Conservation (phyloP, 495 filamentous ascomycete genomes). For the Apodospora peruviana region DNA sequence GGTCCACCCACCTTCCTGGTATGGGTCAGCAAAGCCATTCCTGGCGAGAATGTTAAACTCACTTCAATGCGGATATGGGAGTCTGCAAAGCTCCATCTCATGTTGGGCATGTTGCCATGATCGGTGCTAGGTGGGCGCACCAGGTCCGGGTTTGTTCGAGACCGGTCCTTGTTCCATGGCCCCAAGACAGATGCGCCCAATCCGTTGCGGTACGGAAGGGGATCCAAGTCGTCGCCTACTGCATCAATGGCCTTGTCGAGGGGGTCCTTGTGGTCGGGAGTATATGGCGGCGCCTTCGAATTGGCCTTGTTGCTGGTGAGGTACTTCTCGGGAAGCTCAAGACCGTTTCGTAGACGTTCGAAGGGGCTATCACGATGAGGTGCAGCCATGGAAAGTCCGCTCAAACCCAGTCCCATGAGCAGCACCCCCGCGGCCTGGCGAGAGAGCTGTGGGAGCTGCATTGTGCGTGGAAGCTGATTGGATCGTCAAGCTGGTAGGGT, state of each 20-base stretch:
- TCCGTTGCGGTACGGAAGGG: constrained; percentile 61
- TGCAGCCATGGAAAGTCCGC: neutral
- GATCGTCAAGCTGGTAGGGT: no score
- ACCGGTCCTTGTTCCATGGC: constrained; percentile 58
- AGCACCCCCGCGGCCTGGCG: no score
- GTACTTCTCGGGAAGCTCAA: neutral
- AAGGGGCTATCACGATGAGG: neutral
- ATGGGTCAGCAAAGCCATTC: neutral
- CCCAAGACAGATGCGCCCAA: constrained; percentile 57
- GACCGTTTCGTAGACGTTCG: neutral
- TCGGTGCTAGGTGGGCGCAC: constrained; percentile 62
- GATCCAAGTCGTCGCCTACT: constrained; percentile 51
- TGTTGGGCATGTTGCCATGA: constrained; percentile 55
- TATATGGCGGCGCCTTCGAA: constrained; percentile 32
- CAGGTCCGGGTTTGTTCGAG: constrained; percentile 58
- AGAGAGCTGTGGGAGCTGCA: no score
- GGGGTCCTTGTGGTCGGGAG: constrained; percentile 37
- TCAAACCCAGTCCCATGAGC: neutral
- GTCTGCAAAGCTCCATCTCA: constrained; percentile 64
- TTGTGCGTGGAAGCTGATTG: no score
- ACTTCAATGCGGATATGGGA: constrained; percentile 63
- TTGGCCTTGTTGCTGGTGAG: neutral
- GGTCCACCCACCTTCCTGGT: constrained; percentile 62
- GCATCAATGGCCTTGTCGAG: constrained; percentile 49
- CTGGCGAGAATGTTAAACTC: constrained; percentile 6